phyloP scores from a whole-genome alignment of 2,329 filamentous ascomycete species.

The Zasmidium cellare region DNA sequence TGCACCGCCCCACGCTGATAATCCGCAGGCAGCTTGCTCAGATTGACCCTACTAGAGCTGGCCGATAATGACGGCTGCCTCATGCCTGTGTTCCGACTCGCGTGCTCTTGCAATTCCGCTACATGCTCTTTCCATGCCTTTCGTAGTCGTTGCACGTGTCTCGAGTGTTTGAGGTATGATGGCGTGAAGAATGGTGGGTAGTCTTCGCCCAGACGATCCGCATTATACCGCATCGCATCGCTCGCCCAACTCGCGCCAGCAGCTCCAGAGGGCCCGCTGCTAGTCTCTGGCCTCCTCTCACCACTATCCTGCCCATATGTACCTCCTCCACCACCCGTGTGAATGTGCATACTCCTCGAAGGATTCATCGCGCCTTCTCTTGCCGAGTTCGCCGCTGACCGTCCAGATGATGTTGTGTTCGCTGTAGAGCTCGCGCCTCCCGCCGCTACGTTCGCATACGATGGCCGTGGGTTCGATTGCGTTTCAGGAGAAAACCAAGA shows the following conservation, averaged over 20 bases:
- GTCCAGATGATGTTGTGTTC: background rate
- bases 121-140: conserved; percentile 55
- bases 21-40: conserved; percentile 61
- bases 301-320: conserved; percentile 3
- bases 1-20: conserved; percentile 74
- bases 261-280: conserved; percentile 11
- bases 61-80: conserved; percentile 48
- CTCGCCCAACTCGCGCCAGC: conserved; percentile 11
- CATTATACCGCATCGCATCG: conserved; percentile 19
- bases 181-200: conserved; percentile 69
- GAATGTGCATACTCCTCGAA: background rate
- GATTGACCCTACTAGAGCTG: conserved; percentile 57
- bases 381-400: background rate
- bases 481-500: background rate
- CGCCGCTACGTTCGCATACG: conserved; percentile 9
- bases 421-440: background rate
- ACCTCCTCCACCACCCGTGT: background rate
- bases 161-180: conserved; percentile 76
- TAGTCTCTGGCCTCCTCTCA: conserved; percentile 11
- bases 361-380: conserved; percentile 4
- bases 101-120: conserved; percentile 28
- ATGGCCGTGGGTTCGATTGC: background rate
- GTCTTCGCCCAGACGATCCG: conserved; percentile 24
- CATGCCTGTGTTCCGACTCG: conserved; percentile 10
- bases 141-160: conserved; percentile 74